Conservation (phyloP, 2,329 filamentous ascomycete species). For the Colletotrichum lentis region DNA sequence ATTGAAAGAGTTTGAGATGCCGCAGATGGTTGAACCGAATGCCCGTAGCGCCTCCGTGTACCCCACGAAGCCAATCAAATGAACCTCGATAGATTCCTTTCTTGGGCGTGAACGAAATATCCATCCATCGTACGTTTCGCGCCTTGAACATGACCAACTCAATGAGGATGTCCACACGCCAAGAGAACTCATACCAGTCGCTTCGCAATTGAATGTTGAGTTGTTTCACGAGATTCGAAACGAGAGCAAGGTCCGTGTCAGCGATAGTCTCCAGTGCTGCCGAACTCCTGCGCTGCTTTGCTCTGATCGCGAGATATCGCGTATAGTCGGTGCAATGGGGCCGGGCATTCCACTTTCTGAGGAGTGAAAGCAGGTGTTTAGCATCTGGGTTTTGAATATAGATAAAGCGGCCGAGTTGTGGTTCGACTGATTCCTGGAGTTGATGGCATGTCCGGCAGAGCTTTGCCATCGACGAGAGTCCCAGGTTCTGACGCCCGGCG, state of each 20-base stretch:
- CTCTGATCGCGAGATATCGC: slow-evolving; percentile 13
- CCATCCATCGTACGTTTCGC: background rate
- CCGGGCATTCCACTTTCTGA: slow-evolving; percentile 15
- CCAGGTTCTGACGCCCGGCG: background rate
- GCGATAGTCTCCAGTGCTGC: background rate
- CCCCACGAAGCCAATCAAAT: slow-evolving; percentile 17
- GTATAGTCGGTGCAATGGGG: slow-evolving; percentile 19
- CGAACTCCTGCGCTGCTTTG: background rate
- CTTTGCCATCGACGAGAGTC: slow-evolving; percentile 14
- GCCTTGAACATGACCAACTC: slow-evolving; percentile 24
- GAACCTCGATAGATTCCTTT: slow-evolving; percentile 23
- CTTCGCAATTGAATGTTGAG: slow-evolving; percentile 8
- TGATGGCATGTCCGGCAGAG: slow-evolving; percentile 18
- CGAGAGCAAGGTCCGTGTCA: slow-evolving; percentile 5
- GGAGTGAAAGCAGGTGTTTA: background rate
- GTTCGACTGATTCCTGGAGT: slow-evolving; percentile 13
- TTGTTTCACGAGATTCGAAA: background rate
- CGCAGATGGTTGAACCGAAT: slow-evolving; percentile 10
- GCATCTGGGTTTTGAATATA: slow-evolving; percentile 13
- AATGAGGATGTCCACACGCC: slow-evolving; percentile 21
- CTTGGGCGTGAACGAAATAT: slow-evolving; percentile 6
- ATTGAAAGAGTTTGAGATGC: slow-evolving; percentile 13
- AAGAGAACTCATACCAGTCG: slow-evolving; percentile 21
- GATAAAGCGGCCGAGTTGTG: slow-evolving; percentile 12
- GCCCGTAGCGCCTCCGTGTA: background rate